Evolutionary conservation across 2,329 filamentous ascomycete species (phyloP).

Genomic region (Byssoonygena ceratinophila): DNA sequence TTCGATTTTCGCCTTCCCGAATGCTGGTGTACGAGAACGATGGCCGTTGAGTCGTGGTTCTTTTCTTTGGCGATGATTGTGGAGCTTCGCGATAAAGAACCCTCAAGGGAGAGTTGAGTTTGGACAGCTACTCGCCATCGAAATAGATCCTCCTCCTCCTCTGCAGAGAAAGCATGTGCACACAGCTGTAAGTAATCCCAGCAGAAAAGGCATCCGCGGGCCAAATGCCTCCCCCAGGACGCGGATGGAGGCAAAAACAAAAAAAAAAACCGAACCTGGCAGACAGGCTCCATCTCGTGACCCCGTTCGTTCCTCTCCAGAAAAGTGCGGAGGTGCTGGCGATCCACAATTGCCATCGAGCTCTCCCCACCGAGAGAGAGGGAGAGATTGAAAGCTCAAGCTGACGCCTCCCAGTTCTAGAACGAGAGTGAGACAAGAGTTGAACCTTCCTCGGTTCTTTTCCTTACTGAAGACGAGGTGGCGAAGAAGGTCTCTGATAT

Average conservation of each 20-base stretch:
- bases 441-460: background rate
- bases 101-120: background rate
- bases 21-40: background rate
- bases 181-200: background rate
- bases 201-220: background rate
- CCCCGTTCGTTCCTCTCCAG: background rate
- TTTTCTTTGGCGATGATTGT: background rate
- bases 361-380: background rate
- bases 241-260: background rate
- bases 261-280: too few species aligned
- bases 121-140: background rate
- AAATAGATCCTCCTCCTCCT: background rate
- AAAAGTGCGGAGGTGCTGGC: background rate
- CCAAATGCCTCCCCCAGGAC: too few species aligned
- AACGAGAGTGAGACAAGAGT: background rate
- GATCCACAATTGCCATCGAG: background rate
- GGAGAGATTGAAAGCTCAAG: too few species aligned
- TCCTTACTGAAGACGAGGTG: background rate
- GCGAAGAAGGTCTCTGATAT: background rate
- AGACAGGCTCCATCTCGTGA: constrained; percentile 1
- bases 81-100: background rate
- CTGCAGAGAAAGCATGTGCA: background rate
- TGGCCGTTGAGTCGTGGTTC: background rate
- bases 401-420: background rate
- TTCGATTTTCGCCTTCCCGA: background rate